A percentile compares a stretch with the other conserved stretches of the same genome.
Conservation (phyloP, 768 basidiomycete genomes). For the Piloderma croceum region DNA sequence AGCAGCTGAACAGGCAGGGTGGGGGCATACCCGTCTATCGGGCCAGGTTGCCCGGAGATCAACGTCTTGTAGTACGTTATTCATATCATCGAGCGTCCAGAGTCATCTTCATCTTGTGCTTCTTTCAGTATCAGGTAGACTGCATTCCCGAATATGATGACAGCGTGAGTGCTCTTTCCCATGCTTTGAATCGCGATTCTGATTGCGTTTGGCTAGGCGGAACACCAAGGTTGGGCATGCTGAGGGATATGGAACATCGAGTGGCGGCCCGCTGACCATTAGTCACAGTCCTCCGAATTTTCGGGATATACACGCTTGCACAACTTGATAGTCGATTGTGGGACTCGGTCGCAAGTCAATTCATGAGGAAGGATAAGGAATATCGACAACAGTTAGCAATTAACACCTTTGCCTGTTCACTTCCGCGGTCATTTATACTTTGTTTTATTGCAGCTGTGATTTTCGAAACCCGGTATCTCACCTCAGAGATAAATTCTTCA, state of each 20-base stretch:
- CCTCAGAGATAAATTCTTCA: constrained; percentile 37
- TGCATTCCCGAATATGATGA: constrained; percentile 35
- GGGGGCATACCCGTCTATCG: constrained; percentile 56
- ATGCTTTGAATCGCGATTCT: no score
- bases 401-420: neutral
- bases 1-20: constrained; percentile 41
- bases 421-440: no score
- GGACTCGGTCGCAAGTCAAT: constrained; percentile 39
- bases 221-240: constrained; percentile 20
- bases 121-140: constrained; percentile 43
- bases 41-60: constrained; percentile 57
- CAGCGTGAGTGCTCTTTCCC: constrained; percentile 20
- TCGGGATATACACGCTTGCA: constrained; percentile 45
- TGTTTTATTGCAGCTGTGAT: constrained; percentile 35
- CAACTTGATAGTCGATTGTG: constrained; percentile 42
- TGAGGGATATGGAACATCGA: neutral
- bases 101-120: neutral
- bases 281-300: constrained; percentile 39
- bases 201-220: no score
- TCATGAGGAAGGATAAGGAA: constrained; percentile 40
- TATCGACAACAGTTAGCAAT: constrained; percentile 44
- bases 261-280: neutral
- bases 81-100: neutral
- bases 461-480: constrained; percentile 32
- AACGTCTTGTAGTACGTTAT: constrained; percentile 43